Evolutionary conservation across 495 filamentous ascomycete species (phyloP), one percentile per base, ranked within the genome.

Genomic region (Hypomontagnella monticulosa): DNA sequence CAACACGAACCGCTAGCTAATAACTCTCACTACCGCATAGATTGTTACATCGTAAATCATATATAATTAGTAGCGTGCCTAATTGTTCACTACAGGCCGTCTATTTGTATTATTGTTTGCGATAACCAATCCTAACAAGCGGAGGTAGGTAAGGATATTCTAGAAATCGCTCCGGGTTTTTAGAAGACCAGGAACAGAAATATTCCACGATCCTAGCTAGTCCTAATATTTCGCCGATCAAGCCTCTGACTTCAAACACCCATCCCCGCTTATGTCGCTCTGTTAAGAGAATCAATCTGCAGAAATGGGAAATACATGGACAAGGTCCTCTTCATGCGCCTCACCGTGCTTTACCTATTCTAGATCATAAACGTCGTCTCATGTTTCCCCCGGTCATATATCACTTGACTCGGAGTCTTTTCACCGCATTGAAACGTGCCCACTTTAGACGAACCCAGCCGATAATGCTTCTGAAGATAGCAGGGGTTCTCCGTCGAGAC

Each of bases 251-350:
- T 38, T 53, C 19, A 44, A n/a, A 54, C 33, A 40, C 30, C 23
- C 36, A 57, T 57, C 66, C 66, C 66, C 66, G 66, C 66, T 64
- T 69, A 69, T 42, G 50, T 12, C 16, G 19, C 33, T 61, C 55
- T 59, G 19, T 64, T 64, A 64, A 69, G 66, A 56, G 44, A 61
- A 52, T 47, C 56, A 61, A 52, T 47, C 56, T 15, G 38, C 19
- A 11, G 36, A 58, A 68, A 50, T 48, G 47, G 53, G 41, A 63
- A 58, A 19, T 33, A 62, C 55, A 15, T 4, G 5, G 34, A 12
- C 52, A 48, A 59, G 48, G 53, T 41, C 27, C 41, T 63, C 41
- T 14, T 57, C 48, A 62, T 61, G 52, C 58, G 30, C 33, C 34
- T n/a, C 50, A 54, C 38, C 58, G 23, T 46, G 53, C 41, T 42